Conservation (phyloP, 768 basidiomycete species). For the Hygrophorus pudorinus region DNA sequence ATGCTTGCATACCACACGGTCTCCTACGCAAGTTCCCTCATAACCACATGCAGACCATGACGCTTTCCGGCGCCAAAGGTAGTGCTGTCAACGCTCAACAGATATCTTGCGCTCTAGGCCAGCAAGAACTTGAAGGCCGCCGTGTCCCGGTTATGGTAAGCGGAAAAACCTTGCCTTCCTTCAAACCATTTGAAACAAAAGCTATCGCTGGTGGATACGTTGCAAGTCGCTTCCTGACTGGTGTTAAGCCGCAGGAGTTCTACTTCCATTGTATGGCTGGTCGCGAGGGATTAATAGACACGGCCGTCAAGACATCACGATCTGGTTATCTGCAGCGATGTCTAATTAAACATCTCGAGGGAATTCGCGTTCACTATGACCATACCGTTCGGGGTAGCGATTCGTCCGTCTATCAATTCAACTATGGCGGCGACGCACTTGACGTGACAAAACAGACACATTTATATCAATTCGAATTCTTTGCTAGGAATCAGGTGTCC, state of each 20-base stretch:
- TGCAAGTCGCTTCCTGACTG: conserved; percentile 96
- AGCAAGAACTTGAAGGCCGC: conserved; percentile 96
- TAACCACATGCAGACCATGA: conserved; percentile 99
- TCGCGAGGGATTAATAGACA: conserved; percentile 96
- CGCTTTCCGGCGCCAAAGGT: conserved; percentile 94
- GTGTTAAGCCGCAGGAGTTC: conserved; percentile 96
- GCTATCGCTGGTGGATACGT: conserved; percentile 98
- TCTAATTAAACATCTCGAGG: conserved; percentile 97
- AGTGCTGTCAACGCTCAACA: conserved; percentile 95
- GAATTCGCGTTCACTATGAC: conserved; percentile 94
- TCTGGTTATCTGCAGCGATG: conserved; percentile 98
- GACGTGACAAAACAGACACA: conserved; percentile 98
- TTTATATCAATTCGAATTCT: conserved; percentile 87
- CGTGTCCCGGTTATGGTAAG: conserved; percentile 99
- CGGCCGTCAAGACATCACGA: conserved; percentile 96
- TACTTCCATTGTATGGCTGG: conserved; percentile 99
- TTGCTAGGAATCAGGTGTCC: conserved; percentile 75
- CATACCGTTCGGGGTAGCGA: conserved; percentile 96
- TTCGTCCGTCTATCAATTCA: conserved; percentile 88
- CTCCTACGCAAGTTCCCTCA: conserved; percentile 91
- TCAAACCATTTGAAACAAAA: conserved; percentile 95
- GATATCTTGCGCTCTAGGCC: conserved; percentile 96
- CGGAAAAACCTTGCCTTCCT: conserved; percentile 95
- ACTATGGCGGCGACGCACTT: conserved; percentile 92
- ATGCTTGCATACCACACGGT: conserved; percentile 76